Percentiles rank a stretch among this genome's conserved stretches.
These are phyloP conservation scores for Cyclocybe aegerita DNA, from an alignment of 768 basidiomycete genomes.

Conservation along the genomic window DNA sequence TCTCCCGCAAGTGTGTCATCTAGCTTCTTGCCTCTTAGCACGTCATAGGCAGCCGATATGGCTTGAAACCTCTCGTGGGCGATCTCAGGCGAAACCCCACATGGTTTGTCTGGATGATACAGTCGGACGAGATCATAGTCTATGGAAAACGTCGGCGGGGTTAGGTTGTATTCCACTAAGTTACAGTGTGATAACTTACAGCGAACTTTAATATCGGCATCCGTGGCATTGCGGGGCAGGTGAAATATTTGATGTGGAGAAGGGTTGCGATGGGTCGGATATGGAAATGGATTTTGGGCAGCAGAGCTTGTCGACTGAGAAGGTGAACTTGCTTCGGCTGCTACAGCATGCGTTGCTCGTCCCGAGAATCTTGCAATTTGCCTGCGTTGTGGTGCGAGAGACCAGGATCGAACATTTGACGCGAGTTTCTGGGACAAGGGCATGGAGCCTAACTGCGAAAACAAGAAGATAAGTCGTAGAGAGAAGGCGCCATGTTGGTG, in stretches of 20 bases:
- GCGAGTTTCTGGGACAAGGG: too few species aligned
- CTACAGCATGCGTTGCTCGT: too few species aligned
- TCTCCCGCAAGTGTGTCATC: slow-evolving; percentile 11
- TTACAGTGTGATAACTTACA: slow-evolving; percentile 36
- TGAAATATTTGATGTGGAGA: slow-evolving; percentile 67
- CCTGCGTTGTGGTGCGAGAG: too few species aligned
- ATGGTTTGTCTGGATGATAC: slow-evolving; percentile 74
- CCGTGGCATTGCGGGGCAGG: slow-evolving; percentile 50
- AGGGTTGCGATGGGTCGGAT: slow-evolving; percentile 47
- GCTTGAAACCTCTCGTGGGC: slow-evolving; percentile 69
- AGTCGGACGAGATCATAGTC: slow-evolving; percentile 80
- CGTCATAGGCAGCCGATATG: slow-evolving; percentile 68
- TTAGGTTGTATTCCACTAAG: background rate
- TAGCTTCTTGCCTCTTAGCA: slow-evolving; percentile 48
- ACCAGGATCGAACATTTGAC: too few species aligned
- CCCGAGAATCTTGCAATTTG: too few species aligned
- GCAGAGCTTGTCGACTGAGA: too few species aligned
- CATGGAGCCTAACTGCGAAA: too few species aligned
- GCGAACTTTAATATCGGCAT: slow-evolving; percentile 54
- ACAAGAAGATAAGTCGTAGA: too few species aligned
- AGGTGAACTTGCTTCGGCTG: too few species aligned
- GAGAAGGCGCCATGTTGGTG: too few species aligned
- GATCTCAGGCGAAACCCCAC: slow-evolving; percentile 35
- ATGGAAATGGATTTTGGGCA: slow-evolving; percentile 39
- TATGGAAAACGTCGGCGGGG: slow-evolving; percentile 22